A percentile compares a stretch with the other conserved stretches of the same genome.
phyloP scores from a whole-genome alignment of 2,329 filamentous ascomycete genomes.

The Endoconidiophora laricicola region DNA sequence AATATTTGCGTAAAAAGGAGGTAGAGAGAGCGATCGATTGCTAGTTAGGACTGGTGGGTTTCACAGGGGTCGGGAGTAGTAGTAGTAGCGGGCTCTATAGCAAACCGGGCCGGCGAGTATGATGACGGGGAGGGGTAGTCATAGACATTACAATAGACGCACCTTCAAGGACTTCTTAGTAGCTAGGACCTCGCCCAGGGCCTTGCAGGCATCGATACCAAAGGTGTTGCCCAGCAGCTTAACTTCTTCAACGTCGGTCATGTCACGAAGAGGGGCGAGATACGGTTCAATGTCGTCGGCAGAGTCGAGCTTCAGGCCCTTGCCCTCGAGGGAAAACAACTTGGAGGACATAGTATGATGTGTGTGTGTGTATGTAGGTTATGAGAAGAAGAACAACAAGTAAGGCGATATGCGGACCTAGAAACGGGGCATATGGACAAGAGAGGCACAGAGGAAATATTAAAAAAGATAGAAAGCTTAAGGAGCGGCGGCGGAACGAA shows the following conservation, averaged over 20 bases:
- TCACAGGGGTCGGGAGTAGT: no score
- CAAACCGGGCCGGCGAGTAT: not conserved
- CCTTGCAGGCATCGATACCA: constrained; percentile 73
- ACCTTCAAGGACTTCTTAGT: constrained; percentile 72
- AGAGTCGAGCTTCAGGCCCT: constrained; percentile 80
- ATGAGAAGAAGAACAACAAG: not conserved
- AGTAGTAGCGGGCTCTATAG: not conserved
- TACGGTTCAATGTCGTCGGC: constrained; percentile 74
- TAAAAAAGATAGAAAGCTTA: not conserved
- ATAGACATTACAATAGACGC: constrained; percentile 15
- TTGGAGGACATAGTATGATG: constrained; percentile 30
- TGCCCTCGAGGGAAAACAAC: constrained; percentile 80
- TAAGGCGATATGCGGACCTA: not conserved
- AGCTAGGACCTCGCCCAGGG: constrained; percentile 65
- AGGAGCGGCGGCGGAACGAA: not conserved
- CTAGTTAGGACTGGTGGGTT: no score
- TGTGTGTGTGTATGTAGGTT: not conserved
- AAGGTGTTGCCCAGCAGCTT: constrained; percentile 81
- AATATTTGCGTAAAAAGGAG: no score
- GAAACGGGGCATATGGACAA: not conserved
- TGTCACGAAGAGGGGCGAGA: constrained; percentile 56
- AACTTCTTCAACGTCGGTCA: constrained; percentile 67
- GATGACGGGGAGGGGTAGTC: constrained; percentile 6
- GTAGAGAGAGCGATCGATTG: constrained; percentile 11
- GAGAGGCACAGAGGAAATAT: not conserved